phyloP scores from a whole-genome alignment of 2,329 filamentous ascomycete genomes.

The Epichloe glyceriae region DNA sequence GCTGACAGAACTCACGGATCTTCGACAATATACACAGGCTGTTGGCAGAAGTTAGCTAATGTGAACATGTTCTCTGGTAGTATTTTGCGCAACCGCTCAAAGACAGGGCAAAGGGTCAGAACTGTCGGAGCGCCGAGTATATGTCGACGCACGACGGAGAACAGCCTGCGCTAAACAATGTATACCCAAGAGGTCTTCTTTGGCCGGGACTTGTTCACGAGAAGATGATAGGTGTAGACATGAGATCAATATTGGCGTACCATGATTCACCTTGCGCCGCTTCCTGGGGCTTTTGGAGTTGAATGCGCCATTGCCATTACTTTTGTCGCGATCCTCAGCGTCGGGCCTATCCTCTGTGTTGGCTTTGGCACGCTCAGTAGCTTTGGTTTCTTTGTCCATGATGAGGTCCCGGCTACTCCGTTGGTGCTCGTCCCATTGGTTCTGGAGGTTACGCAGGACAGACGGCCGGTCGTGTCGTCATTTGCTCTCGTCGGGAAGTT shows the following conservation, averaged over 20 bases:
- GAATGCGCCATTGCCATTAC: not conserved
- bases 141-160: not conserved
- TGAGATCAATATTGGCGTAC: constrained; percentile 35
- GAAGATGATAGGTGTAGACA: no score
- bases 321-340: constrained; percentile 2
- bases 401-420: constrained; percentile 20
- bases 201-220: not conserved
- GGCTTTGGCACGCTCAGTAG: constrained; percentile 17
- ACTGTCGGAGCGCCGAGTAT: not conserved
- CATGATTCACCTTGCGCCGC: constrained; percentile 80
- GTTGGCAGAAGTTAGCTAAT: not conserved
- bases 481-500: constrained; percentile 17
- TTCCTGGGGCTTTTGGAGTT: constrained; percentile 55
- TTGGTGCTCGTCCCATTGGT: constrained; percentile 16
- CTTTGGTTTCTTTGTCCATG: constrained; percentile 20
- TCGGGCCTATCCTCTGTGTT: constrained; percentile 10
- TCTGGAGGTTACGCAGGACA: constrained; percentile 18
- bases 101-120: not conserved
- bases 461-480: constrained; percentile 17
- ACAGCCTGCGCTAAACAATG: not conserved
- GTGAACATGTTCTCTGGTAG: not conserved
- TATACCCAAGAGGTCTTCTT: not conserved
- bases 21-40: constrained; percentile 82
- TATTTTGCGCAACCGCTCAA: not conserved
- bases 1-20: constrained; percentile 61